These are phyloP conservation scores for Boletus austroedulis DNA, from an alignment of 1,284 basidiomycete species.

Conservation along the genomic window DNA sequence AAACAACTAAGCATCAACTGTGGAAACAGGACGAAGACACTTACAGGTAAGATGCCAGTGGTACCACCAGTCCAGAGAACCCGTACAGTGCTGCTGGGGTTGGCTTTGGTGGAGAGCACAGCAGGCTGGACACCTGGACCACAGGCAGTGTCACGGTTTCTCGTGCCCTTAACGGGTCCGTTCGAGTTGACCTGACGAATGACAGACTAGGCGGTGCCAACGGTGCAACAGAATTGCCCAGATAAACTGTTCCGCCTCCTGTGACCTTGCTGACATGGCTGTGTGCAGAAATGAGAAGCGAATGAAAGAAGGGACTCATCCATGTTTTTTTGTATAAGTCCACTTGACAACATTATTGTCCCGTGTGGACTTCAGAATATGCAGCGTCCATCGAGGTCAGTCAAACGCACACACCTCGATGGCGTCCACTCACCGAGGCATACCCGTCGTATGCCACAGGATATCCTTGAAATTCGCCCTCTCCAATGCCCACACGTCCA, in stretches of 20 bases:
- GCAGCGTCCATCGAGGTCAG: too few relatives aligned
- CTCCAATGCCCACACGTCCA: constrained; percentile 36
- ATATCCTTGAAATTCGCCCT: constrained; percentile 39
- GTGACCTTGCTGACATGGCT: constrained; percentile 31
- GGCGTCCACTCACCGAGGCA: constrained; percentile 31
- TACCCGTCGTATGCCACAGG: constrained; percentile 40
- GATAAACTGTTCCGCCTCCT: constrained; percentile 36
- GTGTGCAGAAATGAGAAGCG: constrained; percentile 32
- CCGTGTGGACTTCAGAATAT: too few relatives aligned
- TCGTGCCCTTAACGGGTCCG: constrained; percentile 42
- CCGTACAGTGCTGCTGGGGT: constrained; percentile 39
- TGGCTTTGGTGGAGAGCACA: constrained; percentile 37
- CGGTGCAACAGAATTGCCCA: constrained; percentile 32
- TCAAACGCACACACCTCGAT: not conserved
- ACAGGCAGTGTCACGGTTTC: constrained; percentile 40
- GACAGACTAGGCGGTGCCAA: constrained; percentile 18
- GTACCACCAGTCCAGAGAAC: constrained; percentile 34
- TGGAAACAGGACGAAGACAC: not conserved
- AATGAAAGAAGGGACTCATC: constrained; percentile 26
- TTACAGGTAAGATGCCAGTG: constrained; percentile 22
- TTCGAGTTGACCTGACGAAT: constrained; percentile 37
- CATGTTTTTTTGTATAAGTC: too few relatives aligned
- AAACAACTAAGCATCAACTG: not conserved
- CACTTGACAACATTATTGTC: too few relatives aligned
- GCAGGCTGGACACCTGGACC: constrained; percentile 40